Conservation (phyloP, 345 rosid genomes). For the Salix purpurea region DNA sequence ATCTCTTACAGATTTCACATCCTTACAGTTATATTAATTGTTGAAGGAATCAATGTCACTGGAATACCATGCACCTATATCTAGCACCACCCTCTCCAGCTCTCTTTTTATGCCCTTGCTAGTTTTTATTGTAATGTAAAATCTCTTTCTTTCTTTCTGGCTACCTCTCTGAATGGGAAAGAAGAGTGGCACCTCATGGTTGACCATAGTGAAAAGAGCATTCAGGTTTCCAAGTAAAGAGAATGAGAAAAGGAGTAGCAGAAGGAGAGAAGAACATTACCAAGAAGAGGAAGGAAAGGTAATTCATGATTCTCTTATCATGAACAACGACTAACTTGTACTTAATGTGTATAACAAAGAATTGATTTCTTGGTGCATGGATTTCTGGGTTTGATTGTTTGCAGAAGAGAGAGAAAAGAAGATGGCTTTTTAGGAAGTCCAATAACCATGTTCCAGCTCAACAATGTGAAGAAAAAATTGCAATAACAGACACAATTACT, state of each 20-base stretch:
- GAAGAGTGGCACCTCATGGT: conserved; percentile 19
- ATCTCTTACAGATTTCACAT: background rate
- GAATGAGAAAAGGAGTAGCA: conserved; percentile 37
- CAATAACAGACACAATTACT: background rate
- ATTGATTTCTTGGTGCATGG: background rate
- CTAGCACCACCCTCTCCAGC: background rate
- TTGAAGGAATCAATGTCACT: background rate
- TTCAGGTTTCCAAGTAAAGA: conserved; percentile 23
- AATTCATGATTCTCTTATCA: background rate
- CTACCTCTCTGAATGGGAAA: conserved; percentile 13
- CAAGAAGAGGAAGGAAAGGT: conserved; percentile 30
- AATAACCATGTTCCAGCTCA: conserved; percentile 5
- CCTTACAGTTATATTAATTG: background rate
- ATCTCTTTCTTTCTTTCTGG: background rate
- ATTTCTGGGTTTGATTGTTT: background rate
- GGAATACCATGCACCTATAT: background rate
- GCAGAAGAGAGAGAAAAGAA: conserved; percentile 27
- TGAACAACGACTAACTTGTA: background rate
- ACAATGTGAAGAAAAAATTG: conserved; percentile 18
- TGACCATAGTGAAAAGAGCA: conserved; percentile 22
- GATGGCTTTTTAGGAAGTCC: conserved; percentile 21
- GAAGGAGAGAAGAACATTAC: conserved; percentile 38
- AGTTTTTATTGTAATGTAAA: background rate
- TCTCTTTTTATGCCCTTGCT: background rate
- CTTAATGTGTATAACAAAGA: background rate